These are phyloP conservation scores for Colletotrichum godetiae DNA, from an alignment of 2,329 filamentous ascomycete genomes.

Conservation along the genomic window DNA sequence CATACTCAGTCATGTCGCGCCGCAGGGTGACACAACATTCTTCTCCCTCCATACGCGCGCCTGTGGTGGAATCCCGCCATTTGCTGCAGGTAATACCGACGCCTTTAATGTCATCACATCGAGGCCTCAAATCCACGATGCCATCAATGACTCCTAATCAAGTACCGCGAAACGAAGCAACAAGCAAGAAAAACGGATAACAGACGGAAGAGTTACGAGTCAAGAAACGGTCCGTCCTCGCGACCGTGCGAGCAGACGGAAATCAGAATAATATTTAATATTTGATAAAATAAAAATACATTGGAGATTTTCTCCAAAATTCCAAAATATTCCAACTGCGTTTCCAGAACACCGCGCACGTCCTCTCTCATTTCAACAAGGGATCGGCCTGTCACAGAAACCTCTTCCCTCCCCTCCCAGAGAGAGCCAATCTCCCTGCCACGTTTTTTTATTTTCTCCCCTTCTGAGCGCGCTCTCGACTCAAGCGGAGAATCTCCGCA, in stretches of 20 bases:
- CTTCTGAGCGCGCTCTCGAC: constrained; percentile 1
- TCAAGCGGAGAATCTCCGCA: constrained; percentile 32
- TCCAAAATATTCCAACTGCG: constrained; percentile 22
- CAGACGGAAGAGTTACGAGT: not conserved
- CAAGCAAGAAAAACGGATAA: not conserved
- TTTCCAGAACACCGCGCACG: constrained; percentile 33
- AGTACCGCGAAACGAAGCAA: too few relatives aligned
- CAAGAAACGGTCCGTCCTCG: constrained; percentile 18
- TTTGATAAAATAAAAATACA: not conserved
- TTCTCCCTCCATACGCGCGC: constrained; percentile 4
- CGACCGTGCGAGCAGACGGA: constrained; percentile 3
- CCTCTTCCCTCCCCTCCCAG: not conserved
- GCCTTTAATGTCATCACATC: too few relatives aligned
- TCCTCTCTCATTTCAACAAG: constrained; percentile 20
- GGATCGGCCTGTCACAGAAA: constrained; percentile 32
- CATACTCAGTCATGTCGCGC: not conserved
- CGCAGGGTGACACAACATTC: not conserved
- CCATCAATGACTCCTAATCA: not conserved
- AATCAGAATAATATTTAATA: not conserved
- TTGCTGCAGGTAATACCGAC: not conserved
- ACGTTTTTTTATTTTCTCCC: constrained; percentile 17
- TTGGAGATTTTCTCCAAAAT: not conserved
- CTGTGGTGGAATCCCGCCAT: not conserved
- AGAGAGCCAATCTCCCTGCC: constrained; percentile 29
- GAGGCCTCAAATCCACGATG: not conserved